Percentiles rank a stretch among this genome's conserved stretches.
Conservation (phyloP, 495 filamentous ascomycete species). For the Neurospora terricola region DNA sequence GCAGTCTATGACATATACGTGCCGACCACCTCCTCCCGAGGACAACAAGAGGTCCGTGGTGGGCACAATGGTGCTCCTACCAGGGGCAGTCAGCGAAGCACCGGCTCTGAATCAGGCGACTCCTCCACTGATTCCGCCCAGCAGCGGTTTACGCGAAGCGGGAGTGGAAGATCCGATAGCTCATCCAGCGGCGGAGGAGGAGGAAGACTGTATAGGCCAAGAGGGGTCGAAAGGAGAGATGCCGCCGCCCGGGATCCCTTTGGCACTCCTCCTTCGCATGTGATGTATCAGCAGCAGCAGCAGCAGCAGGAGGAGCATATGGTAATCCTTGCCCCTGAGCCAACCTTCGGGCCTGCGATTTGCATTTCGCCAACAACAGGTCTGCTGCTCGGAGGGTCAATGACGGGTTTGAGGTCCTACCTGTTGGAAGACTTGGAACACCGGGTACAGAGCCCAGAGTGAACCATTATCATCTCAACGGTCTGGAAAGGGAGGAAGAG, state of each 20-base stretch:
- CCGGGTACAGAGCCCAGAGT: neutral
- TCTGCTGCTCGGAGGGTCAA: conserved; percentile 45
- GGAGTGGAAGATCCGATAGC: conserved; percentile 13
- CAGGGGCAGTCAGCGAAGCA: conserved; percentile 18
- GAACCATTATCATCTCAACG: neutral
- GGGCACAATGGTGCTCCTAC: neutral
- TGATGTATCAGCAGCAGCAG: neutral
- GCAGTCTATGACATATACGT: conserved; percentile 13
- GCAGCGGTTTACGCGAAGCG: conserved; percentile 13
- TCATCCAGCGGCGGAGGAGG: conserved; percentile 10
- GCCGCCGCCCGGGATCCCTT: conserved; percentile 11
- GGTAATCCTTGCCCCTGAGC: conserved; percentile 8
- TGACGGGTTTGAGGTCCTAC: conserved; percentile 51
- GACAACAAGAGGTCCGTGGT: neutral
- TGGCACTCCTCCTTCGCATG: conserved; percentile 2
- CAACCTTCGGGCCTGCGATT: conserved; percentile 28
- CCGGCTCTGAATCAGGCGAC: conserved; percentile 25
- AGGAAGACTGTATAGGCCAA: neutral
- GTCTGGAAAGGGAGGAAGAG: neutral
- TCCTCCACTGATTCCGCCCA: conserved; percentile 7
- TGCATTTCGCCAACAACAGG: conserved; percentile 31
- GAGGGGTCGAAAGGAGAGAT: neutral
- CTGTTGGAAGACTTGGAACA: conserved; percentile 41
- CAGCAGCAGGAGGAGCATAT: neutral
- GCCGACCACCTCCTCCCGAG: conserved; percentile 10